Evolutionary conservation across 805 yeast species (phyloP).

Genomic region (Candida methanosorbosa): DNA sequence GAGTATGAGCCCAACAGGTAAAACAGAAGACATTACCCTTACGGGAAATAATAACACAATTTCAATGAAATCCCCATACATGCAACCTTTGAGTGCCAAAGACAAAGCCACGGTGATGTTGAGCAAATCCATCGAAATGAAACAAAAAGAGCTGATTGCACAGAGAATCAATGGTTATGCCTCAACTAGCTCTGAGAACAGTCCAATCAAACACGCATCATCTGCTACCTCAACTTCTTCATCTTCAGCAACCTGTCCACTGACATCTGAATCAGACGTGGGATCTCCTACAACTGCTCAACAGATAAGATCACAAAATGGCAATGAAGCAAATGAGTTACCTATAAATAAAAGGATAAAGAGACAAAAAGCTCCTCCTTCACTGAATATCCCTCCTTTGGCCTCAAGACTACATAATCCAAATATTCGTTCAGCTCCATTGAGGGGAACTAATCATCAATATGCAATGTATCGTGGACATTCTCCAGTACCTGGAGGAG

Average conservation of each 20-base stretch:
- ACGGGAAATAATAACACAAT: no score
- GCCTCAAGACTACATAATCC: not conserved
- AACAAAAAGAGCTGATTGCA: conserved; percentile 13
- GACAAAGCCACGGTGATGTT: conserved; percentile 8
- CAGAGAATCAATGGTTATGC: conserved; percentile 2
- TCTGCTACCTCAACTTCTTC: conserved; percentile 1
- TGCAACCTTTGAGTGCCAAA: conserved; percentile 14
- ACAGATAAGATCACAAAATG: no score
- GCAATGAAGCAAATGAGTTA: no score
- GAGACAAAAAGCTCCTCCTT: conserved; percentile 16
- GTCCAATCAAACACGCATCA: no score
- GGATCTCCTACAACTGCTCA: no score
- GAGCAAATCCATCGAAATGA: conserved; percentile 14
- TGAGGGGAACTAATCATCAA: not conserved
- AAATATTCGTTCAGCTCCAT: conserved; percentile 2
- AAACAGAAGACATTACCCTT: no score
- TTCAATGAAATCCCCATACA: conserved; percentile 16
- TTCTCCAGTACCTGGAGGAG: not conserved
- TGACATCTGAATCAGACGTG: no score
- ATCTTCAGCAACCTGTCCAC: no score
- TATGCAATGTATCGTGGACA: not conserved
- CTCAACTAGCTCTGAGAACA: no score
- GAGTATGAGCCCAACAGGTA: no score
- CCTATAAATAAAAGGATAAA: conserved; percentile 6
- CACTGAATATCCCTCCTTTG: conserved; percentile 3